Base-by-base conservation (phyloP, 2,329 filamentous ascomycete species). In the Beauveria australis region DNA sequence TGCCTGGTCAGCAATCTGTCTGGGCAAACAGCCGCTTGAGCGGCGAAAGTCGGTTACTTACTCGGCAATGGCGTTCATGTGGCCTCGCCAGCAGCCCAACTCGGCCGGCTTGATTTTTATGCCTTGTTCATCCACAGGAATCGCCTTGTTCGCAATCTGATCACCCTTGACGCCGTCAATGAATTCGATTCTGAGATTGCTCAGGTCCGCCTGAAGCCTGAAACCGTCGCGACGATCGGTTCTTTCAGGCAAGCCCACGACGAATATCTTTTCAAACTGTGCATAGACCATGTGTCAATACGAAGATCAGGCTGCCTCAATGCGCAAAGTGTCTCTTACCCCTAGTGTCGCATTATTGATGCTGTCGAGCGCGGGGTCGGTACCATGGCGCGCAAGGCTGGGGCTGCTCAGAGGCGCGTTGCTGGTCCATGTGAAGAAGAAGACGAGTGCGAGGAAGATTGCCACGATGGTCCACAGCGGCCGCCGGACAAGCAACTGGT, bases 221-320 rank as follows among this genome's bases (percentile, higher is more conserved):
- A 83, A 75, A 2, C 76, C 72, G 69, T 84, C 79, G 48, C 79
- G 75, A 10, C 80, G 76, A 64, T 84, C 81, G 24, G 75, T 78
- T 4, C 81, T 71, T 22, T 73, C 73, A 1, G 79, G 78, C 6
- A 83, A 73, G 52, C 79, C 81, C 51, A 84, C 74, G 26, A 80
- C 78, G 63, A 82, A 75, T 18, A 84, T 78, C 57, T 79, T 74
- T 40, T 79, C 71, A 63, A 84, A 84, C 80, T 82, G 43, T 12
- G 52, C 40, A 16, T 19, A n/a, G 26, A 37, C 14, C 0, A n/a
- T n/a, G 16, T 43, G 5, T 37, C 33, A 37, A 16, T 6, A 37
- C 5, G 33, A 16, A 16, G 0, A 37, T 5, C 4, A 16, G 12
- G 33, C 33, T 16, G 14, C 12, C 5, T 24, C 19, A 3, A 16